Percentiles rank a stretch among this genome's conserved stretches.
These are phyloP conservation scores for Yamadazyma triangularis DNA, from an alignment of 1,139 yeast genomes.

Conservation along the genomic window DNA sequence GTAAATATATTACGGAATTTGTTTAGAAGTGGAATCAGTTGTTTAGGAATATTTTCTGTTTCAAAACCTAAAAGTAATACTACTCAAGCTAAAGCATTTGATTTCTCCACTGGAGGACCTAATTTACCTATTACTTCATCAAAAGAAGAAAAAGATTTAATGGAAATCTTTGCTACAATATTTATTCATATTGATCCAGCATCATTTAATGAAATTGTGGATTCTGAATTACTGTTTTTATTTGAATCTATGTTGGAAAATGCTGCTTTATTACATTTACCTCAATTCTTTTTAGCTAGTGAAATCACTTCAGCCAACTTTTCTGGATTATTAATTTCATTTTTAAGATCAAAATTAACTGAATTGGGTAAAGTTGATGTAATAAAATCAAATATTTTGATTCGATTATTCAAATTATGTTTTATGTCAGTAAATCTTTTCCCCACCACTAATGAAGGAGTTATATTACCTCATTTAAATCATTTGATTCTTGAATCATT, in stretches of 20 bases:
- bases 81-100: conserved; percentile 51
- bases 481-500: conserved; percentile 77
- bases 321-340: conserved; percentile 79
- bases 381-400: conserved; percentile 73
- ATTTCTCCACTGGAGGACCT: conserved; percentile 66
- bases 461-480: conserved; percentile 81
- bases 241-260: conserved; percentile 79
- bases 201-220: conserved; percentile 89
- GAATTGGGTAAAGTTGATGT: conserved; percentile 80
- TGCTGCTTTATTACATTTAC: conserved; percentile 83
- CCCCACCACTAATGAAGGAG: conserved; percentile 83
- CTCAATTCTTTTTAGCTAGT: conserved; percentile 90
- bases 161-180: conserved; percentile 94
- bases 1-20: conserved; percentile 69
- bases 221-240: conserved; percentile 71
- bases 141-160: conserved; percentile 89
- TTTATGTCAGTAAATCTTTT: conserved; percentile 94
- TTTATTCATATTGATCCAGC: conserved; percentile 94
- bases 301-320: conserved; percentile 92
- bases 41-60: conserved; percentile 70
- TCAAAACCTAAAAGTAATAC: conserved; percentile 40
- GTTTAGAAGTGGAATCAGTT: conserved; percentile 80
- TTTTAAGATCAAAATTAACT: conserved; percentile 66
- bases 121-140: conserved; percentile 81
- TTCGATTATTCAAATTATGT: conserved; percentile 82